These are phyloP conservation scores for Claviceps pazoutovae DNA, from an alignment of 2,329 filamentous ascomycete species.

Conservation along the genomic window DNA sequence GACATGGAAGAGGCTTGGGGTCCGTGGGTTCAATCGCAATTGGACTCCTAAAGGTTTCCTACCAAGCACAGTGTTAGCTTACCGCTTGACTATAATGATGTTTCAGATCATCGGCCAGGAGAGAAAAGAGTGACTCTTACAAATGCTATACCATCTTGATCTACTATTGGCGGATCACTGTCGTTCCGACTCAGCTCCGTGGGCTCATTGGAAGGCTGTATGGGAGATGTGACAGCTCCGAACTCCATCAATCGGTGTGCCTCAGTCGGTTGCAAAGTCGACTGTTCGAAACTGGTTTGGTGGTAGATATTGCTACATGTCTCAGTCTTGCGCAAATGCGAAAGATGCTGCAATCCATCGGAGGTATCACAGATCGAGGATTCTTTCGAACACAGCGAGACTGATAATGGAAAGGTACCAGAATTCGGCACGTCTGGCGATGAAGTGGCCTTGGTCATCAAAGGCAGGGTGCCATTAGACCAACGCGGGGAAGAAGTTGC, in stretches of 20 bases:
- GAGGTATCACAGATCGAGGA: not conserved
- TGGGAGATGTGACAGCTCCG: not conserved
- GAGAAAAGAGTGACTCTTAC: not conserved
- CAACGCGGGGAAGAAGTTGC: not conserved
- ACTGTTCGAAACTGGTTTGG: not conserved
- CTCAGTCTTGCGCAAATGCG: not conserved
- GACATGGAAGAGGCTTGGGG: not conserved
- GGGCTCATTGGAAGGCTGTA: not conserved
- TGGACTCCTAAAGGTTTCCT: not conserved
- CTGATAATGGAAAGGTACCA: not conserved
- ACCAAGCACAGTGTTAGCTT: not conserved
- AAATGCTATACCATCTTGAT: not conserved
- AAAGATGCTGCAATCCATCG: not conserved
- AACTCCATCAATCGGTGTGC: not conserved
- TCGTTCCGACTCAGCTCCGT: not conserved
- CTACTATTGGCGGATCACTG: not conserved
- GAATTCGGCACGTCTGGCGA: not conserved
- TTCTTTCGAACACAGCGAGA: not conserved
- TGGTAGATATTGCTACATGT: not conserved
- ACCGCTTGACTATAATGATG: not conserved
- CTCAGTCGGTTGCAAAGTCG: not conserved
- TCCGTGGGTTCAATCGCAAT: not conserved
- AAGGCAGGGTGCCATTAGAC: constrained; percentile 1
- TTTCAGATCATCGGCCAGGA: not conserved
- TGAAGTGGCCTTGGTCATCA: not conserved